phyloP scores from a whole-genome alignment of 73 alveolate species.

The Stentor coeruleus region DNA sequence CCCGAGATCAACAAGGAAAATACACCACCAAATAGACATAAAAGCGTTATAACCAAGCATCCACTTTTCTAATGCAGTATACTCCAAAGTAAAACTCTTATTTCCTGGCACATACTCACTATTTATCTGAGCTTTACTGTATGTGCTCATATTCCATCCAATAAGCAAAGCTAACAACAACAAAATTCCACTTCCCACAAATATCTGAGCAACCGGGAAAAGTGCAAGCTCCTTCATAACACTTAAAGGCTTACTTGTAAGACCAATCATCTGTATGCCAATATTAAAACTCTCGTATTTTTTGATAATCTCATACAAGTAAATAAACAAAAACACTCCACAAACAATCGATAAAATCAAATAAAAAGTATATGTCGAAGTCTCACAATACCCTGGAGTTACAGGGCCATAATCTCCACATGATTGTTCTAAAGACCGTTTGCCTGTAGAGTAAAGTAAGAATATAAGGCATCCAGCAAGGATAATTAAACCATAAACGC shows the following conservation, averaged over 20 bases:
- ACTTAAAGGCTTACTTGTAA: not conserved
- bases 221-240: not conserved
- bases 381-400: not conserved
- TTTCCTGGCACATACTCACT: not conserved
- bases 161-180: not conserved
- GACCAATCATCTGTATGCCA: not conserved
- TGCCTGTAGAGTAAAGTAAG: not conserved
- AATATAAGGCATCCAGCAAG: not conserved
- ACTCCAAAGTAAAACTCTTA: not conserved
- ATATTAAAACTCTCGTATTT: not conserved
- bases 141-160: slow-evolving; percentile 17
- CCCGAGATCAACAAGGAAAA: slow-evolving; percentile 15
- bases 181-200: slow-evolving; percentile 4
- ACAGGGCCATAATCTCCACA: slow-evolving; percentile 21
- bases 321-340: not conserved
- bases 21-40: slow-evolving; percentile 15
- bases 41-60: not conserved
- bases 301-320: not conserved
- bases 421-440: not conserved
- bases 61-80: not conserved
- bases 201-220: slow-evolving; percentile 1
- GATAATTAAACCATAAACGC: not conserved
- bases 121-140: not conserved
- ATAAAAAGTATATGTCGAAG: not conserved
- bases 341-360: not conserved